Evolutionary conservation across 73 alveolate species (phyloP).

Genomic region (Paraurostyla sp.): DNA sequence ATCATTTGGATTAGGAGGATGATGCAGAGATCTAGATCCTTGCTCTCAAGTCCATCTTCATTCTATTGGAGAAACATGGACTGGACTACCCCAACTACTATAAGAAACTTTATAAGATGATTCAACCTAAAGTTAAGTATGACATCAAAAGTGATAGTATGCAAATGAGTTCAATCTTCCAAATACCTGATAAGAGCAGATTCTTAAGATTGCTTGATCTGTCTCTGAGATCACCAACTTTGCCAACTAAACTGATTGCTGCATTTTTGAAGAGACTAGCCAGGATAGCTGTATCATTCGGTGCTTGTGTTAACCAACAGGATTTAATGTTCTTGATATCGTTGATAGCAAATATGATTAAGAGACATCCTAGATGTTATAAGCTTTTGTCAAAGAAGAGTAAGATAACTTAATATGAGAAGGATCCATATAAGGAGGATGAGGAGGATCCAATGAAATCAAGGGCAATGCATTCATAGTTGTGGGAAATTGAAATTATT

Average conservation of each 20-base stretch:
- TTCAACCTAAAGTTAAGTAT: background rate
- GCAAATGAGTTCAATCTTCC: slow-evolving; percentile 8
- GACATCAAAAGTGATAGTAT: background rate
- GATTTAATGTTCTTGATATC: slow-evolving; percentile 19
- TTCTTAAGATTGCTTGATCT: slow-evolving; percentile 44
- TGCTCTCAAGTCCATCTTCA: slow-evolving; percentile 39
- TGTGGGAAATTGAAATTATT: slow-evolving; percentile 46
- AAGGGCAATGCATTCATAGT: slow-evolving; percentile 22
- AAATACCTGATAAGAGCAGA: slow-evolving; percentile 30
- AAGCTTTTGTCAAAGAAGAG: background rate
- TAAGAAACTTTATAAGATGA: slow-evolving; percentile 41
- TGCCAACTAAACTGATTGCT: slow-evolving; percentile 47
- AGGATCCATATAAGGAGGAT: slow-evolving; percentile 47
- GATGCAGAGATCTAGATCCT: slow-evolving; percentile 13
- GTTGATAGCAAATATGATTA: slow-evolving; percentile 26
- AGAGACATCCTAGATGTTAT: slow-evolving; percentile 52
- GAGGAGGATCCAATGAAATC: slow-evolving; percentile 55
- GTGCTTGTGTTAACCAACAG: background rate
- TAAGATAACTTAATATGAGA: background rate
- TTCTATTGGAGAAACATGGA: slow-evolving; percentile 41
- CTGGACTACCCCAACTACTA: slow-evolving; percentile 55
- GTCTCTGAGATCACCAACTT: slow-evolving; percentile 31
- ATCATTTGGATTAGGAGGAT: slow-evolving; percentile 18
- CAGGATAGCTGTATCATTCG: slow-evolving; percentile 12
- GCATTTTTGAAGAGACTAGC: slow-evolving; percentile 36